Evolutionary conservation across 2,329 filamentous ascomycete species (phyloP), one percentile per base, ranked within the genome.

Genomic region (Ceratocystis variospora): DNA sequence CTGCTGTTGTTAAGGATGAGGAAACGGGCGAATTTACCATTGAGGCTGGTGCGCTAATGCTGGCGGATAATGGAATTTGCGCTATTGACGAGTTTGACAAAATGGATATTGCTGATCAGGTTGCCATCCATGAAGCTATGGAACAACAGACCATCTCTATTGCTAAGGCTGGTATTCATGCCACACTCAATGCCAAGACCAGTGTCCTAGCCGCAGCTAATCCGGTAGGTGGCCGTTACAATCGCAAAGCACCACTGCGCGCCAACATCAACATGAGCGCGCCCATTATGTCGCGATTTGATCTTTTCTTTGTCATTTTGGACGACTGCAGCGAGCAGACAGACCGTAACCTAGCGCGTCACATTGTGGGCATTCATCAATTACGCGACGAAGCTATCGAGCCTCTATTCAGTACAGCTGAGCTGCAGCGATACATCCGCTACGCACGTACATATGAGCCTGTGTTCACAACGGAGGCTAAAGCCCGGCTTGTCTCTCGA

Each of bases 81-180:
- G 92, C 91, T 68, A 99, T 99, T 74, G 94, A 99, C 74, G 94
- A 99, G 75, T 99, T 99, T 72, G 94, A 99, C 83, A 99, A 99
- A 79, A 99, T 99, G 94, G 94, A 99, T 72, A 89, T 99, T 69
- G 86, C 80, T 64, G 94, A 99, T 75, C 94, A 99, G 78, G 94
- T 99, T 66, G 94, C 94, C 70, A 99, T 99, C 73, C 94, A 99
- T 82, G 94, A 99, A 84, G 94, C 94, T 68, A 99, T 99, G 94
- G 94, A 99, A 83, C 94, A 99, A 79, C 94, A 99, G 77, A 99
- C 94, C 4, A 99, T 99, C 70, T 96, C 91, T 7, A 99, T 99
- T 72, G 93, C 94, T 68, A 99, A 99, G 78, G 94, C 94, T 4
- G 94, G 94, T 72, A 99, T 99, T 68, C 94, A 99, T 75, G 95